Base-by-base conservation (phyloP, 2,329 filamentous ascomycete genomes). In the Parafenestella ontariensis region DNA sequence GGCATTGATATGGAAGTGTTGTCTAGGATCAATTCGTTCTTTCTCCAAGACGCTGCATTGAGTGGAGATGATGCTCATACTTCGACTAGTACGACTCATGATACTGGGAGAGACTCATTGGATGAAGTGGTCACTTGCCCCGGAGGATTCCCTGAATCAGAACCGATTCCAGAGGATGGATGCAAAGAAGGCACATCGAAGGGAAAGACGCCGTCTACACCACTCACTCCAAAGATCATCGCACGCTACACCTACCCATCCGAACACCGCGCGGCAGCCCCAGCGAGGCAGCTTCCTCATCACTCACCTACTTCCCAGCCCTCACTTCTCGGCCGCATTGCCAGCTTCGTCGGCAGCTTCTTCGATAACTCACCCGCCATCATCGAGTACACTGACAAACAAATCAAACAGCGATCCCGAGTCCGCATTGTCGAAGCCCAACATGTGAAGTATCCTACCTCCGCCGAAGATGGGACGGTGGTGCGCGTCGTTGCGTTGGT, bases 401-500 rank as follows among this genome's bases (percentile, higher is more conserved):
- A 54, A 7, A 52, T 54, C 26, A 3, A 13, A 0, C 21, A 1
- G 7, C 28, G 39, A 11, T 42, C n/a, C 3, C 11, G 39, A 7
- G 11, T 48, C 1, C 8, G n/a, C n/a, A n/a, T 10, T 1, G 36
- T 54, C 11, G 31, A 54, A 26, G 58, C 49, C 2, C 29, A 46
- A 2, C 8, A 33, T 13, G 24, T n/a, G 2, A 18, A 6, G 9
- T 10, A 3, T 11, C 15, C 3, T 5, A 15, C 15, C 0, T 17
- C 8, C 7, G 5, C 1, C 5, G 2, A 6, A 2, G 18, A 29
- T 18, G 33, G 47, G 34, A 58, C 48, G 11, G 10, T 58, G 9
- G 5, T 61, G 3, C 39, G 34, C 1, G 39, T 61, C 5, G 5
- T 51, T 6, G 55, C 45, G 5, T 11, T 57, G 4, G 9, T 50